These are phyloP conservation scores for Termitomyces sp. DNA, from an alignment of 768 basidiomycete genomes.

Conservation along the genomic window DNA sequence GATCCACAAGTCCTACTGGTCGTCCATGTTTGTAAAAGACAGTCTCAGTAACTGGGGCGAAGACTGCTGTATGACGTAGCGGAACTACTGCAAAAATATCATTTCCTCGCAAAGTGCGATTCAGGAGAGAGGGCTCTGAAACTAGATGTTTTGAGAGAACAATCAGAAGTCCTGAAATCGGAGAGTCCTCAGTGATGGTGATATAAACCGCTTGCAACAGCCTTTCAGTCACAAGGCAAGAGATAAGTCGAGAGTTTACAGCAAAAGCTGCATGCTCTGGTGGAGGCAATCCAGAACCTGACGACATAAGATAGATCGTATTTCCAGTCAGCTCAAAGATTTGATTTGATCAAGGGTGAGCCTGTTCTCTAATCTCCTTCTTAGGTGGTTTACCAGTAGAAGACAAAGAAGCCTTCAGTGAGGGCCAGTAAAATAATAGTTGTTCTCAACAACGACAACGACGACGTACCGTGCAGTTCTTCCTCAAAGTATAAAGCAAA, in stretches of 20 bases:
- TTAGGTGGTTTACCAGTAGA: too few relatives aligned
- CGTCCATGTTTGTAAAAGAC: slow-evolving; percentile 27
- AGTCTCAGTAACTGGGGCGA: slow-evolving; percentile 16
- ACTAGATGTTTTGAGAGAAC: slow-evolving; percentile 31
- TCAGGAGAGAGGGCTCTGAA: slow-evolving; percentile 24
- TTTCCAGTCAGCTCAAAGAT: neutral
- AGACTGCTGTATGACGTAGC: slow-evolving; percentile 38
- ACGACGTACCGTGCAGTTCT: neutral
- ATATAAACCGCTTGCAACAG: slow-evolving; percentile 38
- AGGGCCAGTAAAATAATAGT: neutral
- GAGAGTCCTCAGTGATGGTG: slow-evolving; percentile 18
- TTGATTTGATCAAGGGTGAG: too few relatives aligned
- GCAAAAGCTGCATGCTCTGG: slow-evolving; percentile 36
- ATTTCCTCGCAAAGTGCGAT: slow-evolving; percentile 25
- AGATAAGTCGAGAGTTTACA: slow-evolving; percentile 40
- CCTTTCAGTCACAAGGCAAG: slow-evolving; percentile 44
- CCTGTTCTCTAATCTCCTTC: too few relatives aligned
- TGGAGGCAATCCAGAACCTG: slow-evolving; percentile 28
- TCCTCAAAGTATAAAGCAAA: neutral
- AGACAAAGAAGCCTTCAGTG: neutral
- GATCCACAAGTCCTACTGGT: slow-evolving; percentile 44
- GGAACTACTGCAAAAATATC: slow-evolving; percentile 46
- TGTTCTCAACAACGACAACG: neutral
- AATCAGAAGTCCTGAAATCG: slow-evolving; percentile 29
- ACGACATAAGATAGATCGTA: slow-evolving; percentile 23